Evolutionary conservation across 805 yeast species (phyloP).

Genomic region (Naumovozyma dairenensis): DNA sequence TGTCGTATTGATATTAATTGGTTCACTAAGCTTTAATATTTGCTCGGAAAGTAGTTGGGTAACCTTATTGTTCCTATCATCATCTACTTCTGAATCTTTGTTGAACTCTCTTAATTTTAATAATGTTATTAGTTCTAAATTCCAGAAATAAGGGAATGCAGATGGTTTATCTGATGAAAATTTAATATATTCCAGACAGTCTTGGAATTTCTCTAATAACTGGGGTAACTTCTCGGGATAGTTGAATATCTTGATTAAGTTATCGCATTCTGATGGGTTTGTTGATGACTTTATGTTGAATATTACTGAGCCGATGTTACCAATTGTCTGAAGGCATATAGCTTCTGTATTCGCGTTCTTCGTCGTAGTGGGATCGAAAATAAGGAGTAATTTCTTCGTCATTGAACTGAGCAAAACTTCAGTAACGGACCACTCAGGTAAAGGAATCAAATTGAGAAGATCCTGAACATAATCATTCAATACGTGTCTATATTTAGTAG

Average conservation of each 20-base stretch:
- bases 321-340: conserved; percentile 49
- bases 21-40: not conserved
- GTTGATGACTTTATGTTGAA: conserved; percentile 22
- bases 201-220: conserved; percentile 10
- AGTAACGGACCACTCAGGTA: conserved; percentile 56
- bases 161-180: conserved; percentile 1
- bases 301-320: conserved; percentile 46
- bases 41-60: conserved; percentile 3
- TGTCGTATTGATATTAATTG: not conserved
- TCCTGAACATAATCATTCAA: conserved; percentile 52
- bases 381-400: conserved; percentile 34
- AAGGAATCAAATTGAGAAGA: conserved; percentile 36
- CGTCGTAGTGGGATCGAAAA: conserved; percentile 31
- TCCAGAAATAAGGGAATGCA: conserved; percentile 13
- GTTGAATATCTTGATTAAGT: conserved; percentile 16
- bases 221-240: conserved; percentile 16
- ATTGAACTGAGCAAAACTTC: conserved; percentile 41
- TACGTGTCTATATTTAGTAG: conserved; percentile 28
- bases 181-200: conserved; percentile 7
- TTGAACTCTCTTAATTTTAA: conserved; percentile 11
- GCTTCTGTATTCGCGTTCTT: conserved; percentile 37
- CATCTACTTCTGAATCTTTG: conserved; percentile 8
- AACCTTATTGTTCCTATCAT: not conserved
- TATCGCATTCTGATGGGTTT: conserved; percentile 10
- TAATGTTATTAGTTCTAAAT: conserved; percentile 8